Evolutionary conservation across 73 alveolate species (phyloP), one percentile per base, ranked within the genome.

Genomic region (Paramecium primaurelia): DNA sequence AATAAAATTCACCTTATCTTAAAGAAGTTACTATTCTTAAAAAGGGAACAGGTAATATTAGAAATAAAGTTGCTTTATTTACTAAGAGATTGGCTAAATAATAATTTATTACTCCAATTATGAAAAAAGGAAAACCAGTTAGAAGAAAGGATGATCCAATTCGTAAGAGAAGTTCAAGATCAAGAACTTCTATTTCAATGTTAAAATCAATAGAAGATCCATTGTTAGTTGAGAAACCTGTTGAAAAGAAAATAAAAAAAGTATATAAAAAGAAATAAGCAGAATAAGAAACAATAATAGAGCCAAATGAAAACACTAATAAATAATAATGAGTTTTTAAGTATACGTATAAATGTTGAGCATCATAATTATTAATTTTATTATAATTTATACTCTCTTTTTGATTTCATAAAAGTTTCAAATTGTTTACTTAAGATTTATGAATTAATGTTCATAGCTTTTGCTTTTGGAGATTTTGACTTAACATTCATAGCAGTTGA

Each of bases 81-180:
- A 80, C 47, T 28, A 80, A 80, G 9, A 18, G 45, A 8, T 44
- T 80, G 26, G 14, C 30, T 3, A 80, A 80, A 6, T 6, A 28
- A 16, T 26, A 80, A 25, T 26, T 26, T 1, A 45, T 45, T 25
- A 45, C 91, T 20, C 91, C 91, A 4, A 8, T 80, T 11, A 2
- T 80, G 16, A 80, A 49, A 49, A 64, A 42, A 44, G 58, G 47
- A 80, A 22, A 20, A 18, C 36, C 34, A 4, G 58, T 59, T 1
- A 80, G 91, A 80, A 80, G 91, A 80, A 64, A 18, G 16, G 91
- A 80, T 80, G 75, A 59, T 45, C 91, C 91, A 11, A 75, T 54
- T 54, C 28, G 69, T 18, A 54, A 54, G 36, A 54, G 69, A 54
- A 54, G 69, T 54, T 54, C 69, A 54, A 54, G 69, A 54, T 64